A percentile compares a stretch with the other conserved stretches of the same genome.
Evolutionary conservation across 768 basidiomycete genomes (phyloP).

Genomic region (Termitomyces sp.): DNA sequence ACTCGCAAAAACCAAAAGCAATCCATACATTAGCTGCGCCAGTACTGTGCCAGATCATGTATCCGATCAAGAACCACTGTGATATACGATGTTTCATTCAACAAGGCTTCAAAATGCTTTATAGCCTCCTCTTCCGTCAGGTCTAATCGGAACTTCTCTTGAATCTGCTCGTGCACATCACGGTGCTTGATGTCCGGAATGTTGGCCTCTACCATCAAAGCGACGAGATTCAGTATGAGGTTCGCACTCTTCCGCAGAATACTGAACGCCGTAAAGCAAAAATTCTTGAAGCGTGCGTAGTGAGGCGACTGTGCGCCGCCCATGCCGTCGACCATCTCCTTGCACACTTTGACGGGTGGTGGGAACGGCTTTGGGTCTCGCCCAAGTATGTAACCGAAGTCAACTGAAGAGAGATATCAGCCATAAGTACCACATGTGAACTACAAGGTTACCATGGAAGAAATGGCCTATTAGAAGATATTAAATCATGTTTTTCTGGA

Average conservation of each 20-base stretch:
- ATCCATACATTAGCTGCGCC: constrained; percentile 53
- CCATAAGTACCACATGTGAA: constrained; percentile 7
- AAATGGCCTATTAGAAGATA: constrained; percentile 62
- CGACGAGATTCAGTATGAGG: constrained; percentile 92
- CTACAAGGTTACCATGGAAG: constrained; percentile 70
- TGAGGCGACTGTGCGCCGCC: constrained; percentile 96
- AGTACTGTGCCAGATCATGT: constrained; percentile 87
- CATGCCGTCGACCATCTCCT: constrained; percentile 99
- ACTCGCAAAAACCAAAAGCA: neutral
- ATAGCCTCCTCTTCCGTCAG: constrained; percentile 96
- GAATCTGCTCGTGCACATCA: constrained; percentile 83
- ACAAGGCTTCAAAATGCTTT: constrained; percentile 88
- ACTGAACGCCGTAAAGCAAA: constrained; percentile 97
- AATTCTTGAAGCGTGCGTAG: constrained; percentile 92
- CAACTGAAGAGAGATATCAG: constrained; percentile 49
- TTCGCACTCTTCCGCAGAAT: constrained; percentile 96
- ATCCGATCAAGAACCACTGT: constrained; percentile 91
- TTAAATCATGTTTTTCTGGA: neutral
- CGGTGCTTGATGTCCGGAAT: constrained; percentile 96
- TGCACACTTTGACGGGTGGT: constrained; percentile 96
- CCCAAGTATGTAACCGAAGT: constrained; percentile 97
- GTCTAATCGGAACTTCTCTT: constrained; percentile 94
- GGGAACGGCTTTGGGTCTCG: constrained; percentile 97
- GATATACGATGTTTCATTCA: constrained; percentile 94
- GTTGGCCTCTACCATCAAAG: constrained; percentile 96